phyloP scores from a whole-genome alignment of 1,284 basidiomycete species.

The Bothia castanella region DNA sequence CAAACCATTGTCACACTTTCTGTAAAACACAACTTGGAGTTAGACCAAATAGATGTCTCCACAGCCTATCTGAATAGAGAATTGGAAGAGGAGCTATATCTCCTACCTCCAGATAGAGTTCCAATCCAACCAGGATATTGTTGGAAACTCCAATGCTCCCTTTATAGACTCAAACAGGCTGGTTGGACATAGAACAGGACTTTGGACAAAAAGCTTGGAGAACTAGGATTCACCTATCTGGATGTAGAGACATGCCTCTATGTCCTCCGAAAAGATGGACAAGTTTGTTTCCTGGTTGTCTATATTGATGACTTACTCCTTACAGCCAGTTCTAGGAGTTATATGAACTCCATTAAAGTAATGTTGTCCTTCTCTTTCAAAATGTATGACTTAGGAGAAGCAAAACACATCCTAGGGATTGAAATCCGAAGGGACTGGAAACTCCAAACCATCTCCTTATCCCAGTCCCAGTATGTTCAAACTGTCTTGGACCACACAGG shows the following conservation, averaged over 20 bases:
- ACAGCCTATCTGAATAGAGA: too few relatives aligned
- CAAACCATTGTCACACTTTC: too few relatives aligned
- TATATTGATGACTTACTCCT: background rate
- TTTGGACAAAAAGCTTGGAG: background rate
- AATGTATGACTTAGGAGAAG: background rate
- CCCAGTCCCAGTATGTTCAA: conserved; percentile 1
- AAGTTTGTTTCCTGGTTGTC: background rate
- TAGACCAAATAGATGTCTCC: too few relatives aligned
- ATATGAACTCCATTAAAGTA: background rate
- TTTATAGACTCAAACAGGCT: conserved; percentile 5
- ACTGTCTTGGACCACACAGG: conserved; percentile 5
- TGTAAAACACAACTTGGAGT: too few relatives aligned
- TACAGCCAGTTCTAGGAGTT: background rate
- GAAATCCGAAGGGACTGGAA: background rate
- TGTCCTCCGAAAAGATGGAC: background rate
- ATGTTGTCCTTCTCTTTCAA: background rate
- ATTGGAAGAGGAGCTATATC: too few relatives aligned
- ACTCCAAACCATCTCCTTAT: background rate
- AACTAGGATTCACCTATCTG: background rate
- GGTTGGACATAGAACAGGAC: background rate
- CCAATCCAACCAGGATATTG: background rate
- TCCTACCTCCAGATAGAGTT: too few relatives aligned
- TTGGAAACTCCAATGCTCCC: background rate
- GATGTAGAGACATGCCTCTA: background rate
- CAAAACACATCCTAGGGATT: conserved; percentile 3